A percentile compares a stretch with the other conserved stretches of the same genome.
phyloP scores from a whole-genome alignment of 148 eudicot species.

The Agrostemma githago region DNA sequence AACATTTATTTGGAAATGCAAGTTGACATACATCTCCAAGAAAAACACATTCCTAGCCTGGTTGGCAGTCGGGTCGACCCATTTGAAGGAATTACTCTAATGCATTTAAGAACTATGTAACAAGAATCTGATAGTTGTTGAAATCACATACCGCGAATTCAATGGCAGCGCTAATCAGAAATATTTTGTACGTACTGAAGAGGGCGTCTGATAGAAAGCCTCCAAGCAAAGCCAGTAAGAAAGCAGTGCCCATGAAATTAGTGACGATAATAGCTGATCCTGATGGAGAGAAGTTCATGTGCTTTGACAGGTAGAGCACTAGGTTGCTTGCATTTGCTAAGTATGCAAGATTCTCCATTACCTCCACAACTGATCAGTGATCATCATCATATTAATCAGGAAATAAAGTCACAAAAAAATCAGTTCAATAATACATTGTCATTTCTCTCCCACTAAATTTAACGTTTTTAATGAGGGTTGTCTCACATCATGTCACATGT shows the following conservation, averaged over 20 bases:
- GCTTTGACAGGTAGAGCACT: conserved; percentile 56
- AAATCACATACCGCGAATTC: conserved; percentile 58
- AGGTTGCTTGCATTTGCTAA: conserved; percentile 90
- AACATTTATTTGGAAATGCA: not conserved
- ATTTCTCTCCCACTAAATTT: not conserved
- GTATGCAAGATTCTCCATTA: conserved; percentile 79
- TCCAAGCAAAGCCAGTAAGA: conserved; percentile 81
- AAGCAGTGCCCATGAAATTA: conserved; percentile 89
- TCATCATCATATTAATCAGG: conserved; percentile 1
- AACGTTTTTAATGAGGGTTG: not conserved
- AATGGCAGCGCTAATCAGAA: conserved; percentile 54
- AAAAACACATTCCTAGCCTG: conserved; percentile 5
- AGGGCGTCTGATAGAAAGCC: conserved; percentile 82
- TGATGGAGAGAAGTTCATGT: conserved; percentile 78
- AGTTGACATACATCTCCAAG: not conserved
- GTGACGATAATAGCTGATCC: conserved; percentile 72
- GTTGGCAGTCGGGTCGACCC: not conserved
- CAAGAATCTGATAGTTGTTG: not conserved
- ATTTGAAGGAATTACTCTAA: not conserved
- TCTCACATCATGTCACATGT: not conserved
- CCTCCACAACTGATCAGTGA: conserved; percentile 53
- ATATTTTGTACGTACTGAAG: conserved; percentile 63
- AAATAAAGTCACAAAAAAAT: not conserved
- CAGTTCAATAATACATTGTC: conserved; percentile 1
- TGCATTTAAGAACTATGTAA: too few relatives aligned